phyloP scores from a whole-genome alignment of 2,329 filamentous ascomycete genomes.

The Triangularia verruculosa region DNA sequence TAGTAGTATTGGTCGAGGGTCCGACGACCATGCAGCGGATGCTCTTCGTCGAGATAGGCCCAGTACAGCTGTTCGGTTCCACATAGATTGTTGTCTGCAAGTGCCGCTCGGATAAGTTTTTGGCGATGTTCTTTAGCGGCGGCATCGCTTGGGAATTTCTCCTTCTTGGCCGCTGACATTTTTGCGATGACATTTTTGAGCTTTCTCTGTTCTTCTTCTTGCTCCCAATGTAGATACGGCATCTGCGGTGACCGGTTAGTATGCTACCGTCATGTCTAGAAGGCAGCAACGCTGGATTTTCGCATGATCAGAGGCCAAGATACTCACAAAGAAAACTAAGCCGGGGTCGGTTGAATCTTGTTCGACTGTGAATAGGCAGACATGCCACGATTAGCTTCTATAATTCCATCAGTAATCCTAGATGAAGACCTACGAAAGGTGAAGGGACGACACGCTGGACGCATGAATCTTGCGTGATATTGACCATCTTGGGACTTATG shows the following conservation, averaged over 20 bases:
- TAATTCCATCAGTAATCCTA: too few relatives aligned
- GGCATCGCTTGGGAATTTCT: not conserved
- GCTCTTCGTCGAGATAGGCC: not conserved
- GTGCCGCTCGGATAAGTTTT: not conserved
- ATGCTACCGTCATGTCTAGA: too few relatives aligned
- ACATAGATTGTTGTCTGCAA: too few relatives aligned
- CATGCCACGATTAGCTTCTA: too few relatives aligned
- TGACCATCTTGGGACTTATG: not conserved
- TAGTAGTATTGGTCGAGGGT: slow-evolving; percentile 22
- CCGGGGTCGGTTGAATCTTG: too few relatives aligned
- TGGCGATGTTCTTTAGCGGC: not conserved
- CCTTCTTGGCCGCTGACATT: too few relatives aligned
- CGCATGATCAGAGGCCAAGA: too few relatives aligned
- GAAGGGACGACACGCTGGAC: not conserved
- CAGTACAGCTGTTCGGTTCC: not conserved
- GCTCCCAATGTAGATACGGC: not conserved
- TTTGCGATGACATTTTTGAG: not conserved
- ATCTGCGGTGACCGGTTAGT: not conserved
- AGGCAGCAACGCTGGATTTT: too few relatives aligned
- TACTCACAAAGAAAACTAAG: too few relatives aligned
- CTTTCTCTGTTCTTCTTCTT: not conserved
- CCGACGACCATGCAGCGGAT: slow-evolving; percentile 17
- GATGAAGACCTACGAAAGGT: not conserved
- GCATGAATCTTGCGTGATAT: not conserved
- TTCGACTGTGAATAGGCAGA: too few relatives aligned